Evolutionary conservation across 2,329 filamentous ascomycete genomes (phyloP), one percentile per base, ranked within the genome.

Genomic region (Rachicladosporium sp.): DNA sequence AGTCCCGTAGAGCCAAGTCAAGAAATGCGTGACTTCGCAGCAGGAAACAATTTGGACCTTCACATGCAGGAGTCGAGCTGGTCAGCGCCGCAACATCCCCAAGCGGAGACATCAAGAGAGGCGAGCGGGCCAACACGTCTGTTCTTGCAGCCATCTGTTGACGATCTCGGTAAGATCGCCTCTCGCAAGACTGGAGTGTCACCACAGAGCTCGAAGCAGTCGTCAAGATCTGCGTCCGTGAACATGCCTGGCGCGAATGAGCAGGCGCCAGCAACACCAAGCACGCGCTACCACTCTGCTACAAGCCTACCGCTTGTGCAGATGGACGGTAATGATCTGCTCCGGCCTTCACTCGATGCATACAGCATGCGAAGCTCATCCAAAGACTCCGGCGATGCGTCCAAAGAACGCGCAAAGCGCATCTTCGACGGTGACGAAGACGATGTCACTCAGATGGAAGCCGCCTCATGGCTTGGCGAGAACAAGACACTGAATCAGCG

Each of bases 401-500:
- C 94, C 50, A 71, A 74, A 12, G 75, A 82, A 49, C 84, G 82
- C 56, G 91, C 89, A 1, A 73, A 79, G 50, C 80, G 78, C 54
- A 86, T 98, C 31, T 96, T 76, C 56, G 80, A 89, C 41, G 87
- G 88, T 31, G 76, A 80, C 44, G 87, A 94, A 55, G 79, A 85
- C 37, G 82, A 88, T 43, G 78, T 91, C 13, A 71, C 73, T 31
- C 87, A 85, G 54, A 77, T 81, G 27, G 80, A 82, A 56, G 86
- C 88, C 10, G 87, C 88, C 19, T 74, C 86, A 21, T 93, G 86
- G 79, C 79, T 95, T 62, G 91, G 91, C 50, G 85, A 91, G 48
- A 58, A 66, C 19, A 71, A 69, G 10, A 58, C 67, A 6, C 64
- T 70, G 33, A 73, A 73, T 50, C 64, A 63, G 32, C 63, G 64